phyloP scores from a whole-genome alignment of 2,329 filamentous ascomycete species.

The Byssochlamys sp. region DNA sequence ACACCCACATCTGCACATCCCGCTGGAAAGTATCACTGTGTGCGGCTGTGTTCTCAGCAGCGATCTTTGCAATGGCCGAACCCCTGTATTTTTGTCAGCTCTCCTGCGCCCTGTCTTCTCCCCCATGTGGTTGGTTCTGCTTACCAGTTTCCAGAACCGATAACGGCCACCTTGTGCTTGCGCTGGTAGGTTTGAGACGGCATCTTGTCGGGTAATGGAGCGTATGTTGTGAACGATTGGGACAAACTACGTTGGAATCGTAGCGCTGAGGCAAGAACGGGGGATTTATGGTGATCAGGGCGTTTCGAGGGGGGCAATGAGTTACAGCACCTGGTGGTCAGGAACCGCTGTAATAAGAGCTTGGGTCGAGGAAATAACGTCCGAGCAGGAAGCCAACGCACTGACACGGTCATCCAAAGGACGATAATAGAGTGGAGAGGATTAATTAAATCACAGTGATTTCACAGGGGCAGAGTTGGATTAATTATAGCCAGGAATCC shows the following conservation, averaged over 20 bases:
- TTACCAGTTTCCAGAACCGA: constrained; percentile 95
- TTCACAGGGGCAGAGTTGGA: background rate
- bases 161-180: constrained; percentile 53
- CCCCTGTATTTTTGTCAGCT: constrained; percentile 52
- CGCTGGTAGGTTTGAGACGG: constrained; percentile 22
- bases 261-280: background rate
- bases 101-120: background rate
- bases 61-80: constrained; percentile 92
- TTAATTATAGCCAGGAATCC: background rate
- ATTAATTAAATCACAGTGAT: background rate
- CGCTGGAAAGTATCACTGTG: constrained; percentile 74
- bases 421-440: background rate
- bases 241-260: constrained; percentile 15
- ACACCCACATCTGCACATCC: constrained; percentile 98
- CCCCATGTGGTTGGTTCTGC: constrained; percentile 9
- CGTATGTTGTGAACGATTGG: background rate
- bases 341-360: background rate
- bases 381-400: background rate
- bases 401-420: background rate
- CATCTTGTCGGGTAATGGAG: constrained; percentile 17
- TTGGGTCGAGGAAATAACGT: background rate
- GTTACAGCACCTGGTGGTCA: background rate
- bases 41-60: constrained; percentile 78
- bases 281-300: background rate
- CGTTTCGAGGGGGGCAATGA: background rate